These are phyloP conservation scores for Dothidotthia symphoricarpi DNA, from an alignment of 2,329 filamentous ascomycete genomes.

Conservation along the genomic window DNA sequence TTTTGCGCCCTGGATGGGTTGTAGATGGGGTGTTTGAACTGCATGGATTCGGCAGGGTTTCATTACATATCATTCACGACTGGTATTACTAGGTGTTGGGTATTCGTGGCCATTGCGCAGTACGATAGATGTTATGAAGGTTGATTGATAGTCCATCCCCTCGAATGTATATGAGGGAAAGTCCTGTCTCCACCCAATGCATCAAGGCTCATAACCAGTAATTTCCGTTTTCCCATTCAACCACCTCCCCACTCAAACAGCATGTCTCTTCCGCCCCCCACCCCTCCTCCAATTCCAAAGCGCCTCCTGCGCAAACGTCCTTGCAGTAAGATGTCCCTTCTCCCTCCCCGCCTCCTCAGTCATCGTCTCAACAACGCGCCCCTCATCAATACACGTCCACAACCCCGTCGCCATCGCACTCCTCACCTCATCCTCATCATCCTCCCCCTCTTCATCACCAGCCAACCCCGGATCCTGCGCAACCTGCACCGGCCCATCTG, in stretches of 20 bases:
- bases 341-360: slow-evolving; percentile 69
- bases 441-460: slow-evolving; percentile 32
- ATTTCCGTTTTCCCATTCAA: background rate
- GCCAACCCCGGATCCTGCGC: slow-evolving; percentile 42
- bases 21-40: too few relatives aligned
- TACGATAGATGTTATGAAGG: too few relatives aligned
- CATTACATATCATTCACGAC: too few relatives aligned
- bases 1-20: too few relatives aligned
- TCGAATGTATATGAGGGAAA: too few relatives aligned
- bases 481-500: slow-evolving; percentile 49
- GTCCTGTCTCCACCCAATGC: too few relatives aligned
- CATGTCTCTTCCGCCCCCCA: slow-evolving; percentile 59
- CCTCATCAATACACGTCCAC: slow-evolving; percentile 78
- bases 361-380: slow-evolving; percentile 72
- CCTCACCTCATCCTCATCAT: slow-evolving; percentile 40
- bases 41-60: too few relatives aligned
- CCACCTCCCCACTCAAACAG: slow-evolving; percentile 30
- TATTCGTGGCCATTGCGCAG: too few relatives aligned
- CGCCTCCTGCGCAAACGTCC: slow-evolving; percentile 82
- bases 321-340: slow-evolving; percentile 72
- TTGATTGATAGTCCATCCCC: too few relatives aligned
- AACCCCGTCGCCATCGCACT: slow-evolving; percentile 65
- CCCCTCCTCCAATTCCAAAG: slow-evolving; percentile 84
- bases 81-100: too few relatives aligned
- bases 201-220: too few relatives aligned